phyloP scores from a whole-genome alignment of 2,329 filamentous ascomycete species.

The Cercospora brassicicola region DNA sequence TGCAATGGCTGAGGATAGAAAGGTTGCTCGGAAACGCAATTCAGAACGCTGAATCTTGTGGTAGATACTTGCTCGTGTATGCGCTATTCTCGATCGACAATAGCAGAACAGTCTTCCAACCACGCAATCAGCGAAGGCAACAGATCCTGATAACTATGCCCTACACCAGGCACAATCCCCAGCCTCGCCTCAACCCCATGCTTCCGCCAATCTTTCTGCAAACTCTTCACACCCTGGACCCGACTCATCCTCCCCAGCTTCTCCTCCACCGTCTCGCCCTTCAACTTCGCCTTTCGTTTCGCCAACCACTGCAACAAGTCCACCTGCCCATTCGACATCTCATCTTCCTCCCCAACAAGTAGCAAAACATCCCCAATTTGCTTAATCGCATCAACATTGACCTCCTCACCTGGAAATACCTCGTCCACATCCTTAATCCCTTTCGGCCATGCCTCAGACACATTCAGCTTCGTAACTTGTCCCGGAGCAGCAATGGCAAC shows the following conservation, averaged over 20 bases:
- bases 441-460: conserved; percentile 13
- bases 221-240: conserved; percentile 7
- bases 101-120: background rate
- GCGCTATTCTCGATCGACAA: background rate
- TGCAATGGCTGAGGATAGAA: background rate
- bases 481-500: conserved; percentile 17
- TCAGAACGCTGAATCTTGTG: background rate
- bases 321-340: background rate
- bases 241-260: conserved; percentile 2
- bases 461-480: conserved; percentile 14
- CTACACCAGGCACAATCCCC: conserved; percentile 15
- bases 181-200: conserved; percentile 16
- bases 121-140: background rate
- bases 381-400: conserved; percentile 11
- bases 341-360: conserved; percentile 14
- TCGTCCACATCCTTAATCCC: conserved; percentile 3
- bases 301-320: conserved; percentile 17
- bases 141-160: conserved; percentile 12
- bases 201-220: conserved; percentile 16
- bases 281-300: background rate
- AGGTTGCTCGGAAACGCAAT: background rate
- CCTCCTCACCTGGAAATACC: conserved; percentile 7
- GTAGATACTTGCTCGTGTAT: too few species aligned
- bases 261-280: conserved; percentile 2
- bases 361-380: conserved; percentile 10